Evolutionary conservation across 1,139 yeast genomes (phyloP), one percentile per base, ranked within the genome.

Genomic region (Wickerhamomyces sp.): DNA sequence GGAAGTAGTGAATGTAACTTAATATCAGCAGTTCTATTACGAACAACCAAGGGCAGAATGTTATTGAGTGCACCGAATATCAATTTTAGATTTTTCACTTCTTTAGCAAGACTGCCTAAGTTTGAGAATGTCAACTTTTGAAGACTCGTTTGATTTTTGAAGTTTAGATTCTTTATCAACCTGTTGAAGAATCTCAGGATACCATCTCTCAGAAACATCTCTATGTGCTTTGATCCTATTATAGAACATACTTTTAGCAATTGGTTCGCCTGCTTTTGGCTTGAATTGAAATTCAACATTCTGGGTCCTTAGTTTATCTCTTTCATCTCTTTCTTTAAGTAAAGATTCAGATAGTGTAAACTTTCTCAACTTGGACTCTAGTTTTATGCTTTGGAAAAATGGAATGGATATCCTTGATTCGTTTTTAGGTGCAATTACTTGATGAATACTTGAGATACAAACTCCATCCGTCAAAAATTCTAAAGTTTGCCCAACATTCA

Each of bases 191-290:
- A 76, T 61, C 10, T 72, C 73, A 1, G 84, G 82, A 55, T 81
- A 81, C 84, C 84, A 80, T 45, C 64, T 68, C 31, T 67, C 66
- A 10, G 82, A 76, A 37, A 80, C 86, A 51, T 79, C 84, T 51
- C 76, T 77, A 57, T 80, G 84, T 9, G 78, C 69, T 51, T 77
- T 77, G 44, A 80, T 70, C 42, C 84, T 65, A 57, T 79, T 79
- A 38, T 76, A 64, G 51, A 81, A 72, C 41, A 79, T 78, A 27
- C 78, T 74, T 48, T 74, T 70, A 0, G 84, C 84, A 34, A 78
- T 44, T 11, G 55, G 65, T 47, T 69, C 67, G 18, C 55, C 57
- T 18, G 66, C 58, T 45, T 67, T 70, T 1, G 77, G 78, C 4
- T 54, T 56, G 51, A 65, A 73, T 50, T 69, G 76, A 52, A 72